Evolutionary conservation across 768 basidiomycete genomes (phyloP).

Genomic region (Russula griseocarnosa): DNA sequence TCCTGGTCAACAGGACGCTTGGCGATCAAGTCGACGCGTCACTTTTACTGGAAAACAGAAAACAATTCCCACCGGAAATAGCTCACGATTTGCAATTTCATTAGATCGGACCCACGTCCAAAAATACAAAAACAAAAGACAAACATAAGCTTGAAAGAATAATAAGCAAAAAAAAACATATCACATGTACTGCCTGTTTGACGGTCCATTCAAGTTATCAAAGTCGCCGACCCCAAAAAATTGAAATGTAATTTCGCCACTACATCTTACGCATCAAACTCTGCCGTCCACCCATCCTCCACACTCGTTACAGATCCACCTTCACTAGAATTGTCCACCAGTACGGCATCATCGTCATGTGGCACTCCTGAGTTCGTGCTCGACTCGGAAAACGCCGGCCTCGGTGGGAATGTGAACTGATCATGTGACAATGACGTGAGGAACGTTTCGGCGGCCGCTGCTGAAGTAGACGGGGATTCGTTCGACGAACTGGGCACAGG

Average conservation of each 20-base stretch:
- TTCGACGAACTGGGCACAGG: neutral
- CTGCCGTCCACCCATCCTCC: constrained; percentile 22
- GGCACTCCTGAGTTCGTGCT: neutral
- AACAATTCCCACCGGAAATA: too few species aligned
- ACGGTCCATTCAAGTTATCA: too few species aligned
- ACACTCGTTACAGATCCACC: constrained; percentile 9
- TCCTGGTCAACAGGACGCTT: too few species aligned
- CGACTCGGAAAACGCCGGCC: neutral
- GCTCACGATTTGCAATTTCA: too few species aligned
- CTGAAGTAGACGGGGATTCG: neutral
- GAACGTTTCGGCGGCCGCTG: constrained; percentile 3
- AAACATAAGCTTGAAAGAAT: neutral
- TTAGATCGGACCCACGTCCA: too few species aligned
- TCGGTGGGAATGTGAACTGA: constrained; percentile 22
- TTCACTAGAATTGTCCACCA: constrained; percentile 11
- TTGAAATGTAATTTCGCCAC: neutral
- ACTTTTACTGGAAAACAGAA: too few species aligned
- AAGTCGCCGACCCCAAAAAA: neutral
- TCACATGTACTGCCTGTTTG: too few species aligned
- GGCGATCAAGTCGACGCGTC: too few species aligned
- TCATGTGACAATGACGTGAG: constrained; percentile 16
- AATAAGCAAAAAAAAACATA: neutral
- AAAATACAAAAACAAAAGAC: neutral
- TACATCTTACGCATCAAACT: constrained; percentile 9
- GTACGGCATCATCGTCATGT: constrained; percentile 12